Evolutionary conservation across 441 rosid genomes (phyloP).

Genomic region (Populus hybrid): DNA sequence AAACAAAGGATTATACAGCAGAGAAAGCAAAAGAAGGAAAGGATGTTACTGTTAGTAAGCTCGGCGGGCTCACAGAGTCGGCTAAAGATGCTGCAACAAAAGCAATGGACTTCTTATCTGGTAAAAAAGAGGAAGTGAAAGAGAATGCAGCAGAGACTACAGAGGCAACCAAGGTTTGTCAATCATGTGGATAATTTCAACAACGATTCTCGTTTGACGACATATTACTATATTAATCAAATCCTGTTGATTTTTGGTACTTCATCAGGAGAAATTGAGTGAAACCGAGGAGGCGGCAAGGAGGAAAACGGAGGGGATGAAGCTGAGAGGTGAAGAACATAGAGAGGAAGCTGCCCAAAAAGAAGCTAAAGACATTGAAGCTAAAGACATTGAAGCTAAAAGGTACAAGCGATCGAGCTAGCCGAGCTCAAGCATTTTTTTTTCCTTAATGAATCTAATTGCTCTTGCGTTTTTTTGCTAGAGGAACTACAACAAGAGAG

Average conservation of each 20-base stretch:
- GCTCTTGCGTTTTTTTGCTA: neutral
- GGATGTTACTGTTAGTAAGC: constrained; percentile 35
- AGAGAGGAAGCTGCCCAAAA: constrained; percentile 25
- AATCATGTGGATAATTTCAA: neutral
- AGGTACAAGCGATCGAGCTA: constrained; percentile 3
- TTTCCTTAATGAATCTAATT: no score
- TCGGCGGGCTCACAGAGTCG: constrained; percentile 46
- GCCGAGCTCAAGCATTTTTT: no score
- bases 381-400: constrained; percentile 29
- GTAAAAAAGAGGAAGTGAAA: constrained; percentile 57
- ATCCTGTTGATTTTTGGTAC: neutral
- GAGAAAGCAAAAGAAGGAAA: constrained; percentile 42
- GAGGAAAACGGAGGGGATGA: constrained; percentile 46
- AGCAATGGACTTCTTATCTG: constrained; percentile 50
- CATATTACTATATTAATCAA: neutral
- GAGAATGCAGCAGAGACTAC: constrained; percentile 38
- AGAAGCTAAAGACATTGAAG: constrained; percentile 26
- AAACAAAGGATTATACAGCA: constrained; percentile 26
- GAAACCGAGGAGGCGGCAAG: constrained; percentile 48
- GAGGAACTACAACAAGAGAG: constrained; percentile 38
- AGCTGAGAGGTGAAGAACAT: constrained; percentile 30
- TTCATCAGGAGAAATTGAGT: constrained; percentile 40
- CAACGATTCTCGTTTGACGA: neutral
- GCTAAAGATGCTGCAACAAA: constrained; percentile 51
- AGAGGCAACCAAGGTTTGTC: constrained; percentile 35